A percentile compares a stretch with the other conserved stretches of the same genome.
Conservation (phyloP, 768 basidiomycete genomes). For the Tricholoma saponaceum region DNA sequence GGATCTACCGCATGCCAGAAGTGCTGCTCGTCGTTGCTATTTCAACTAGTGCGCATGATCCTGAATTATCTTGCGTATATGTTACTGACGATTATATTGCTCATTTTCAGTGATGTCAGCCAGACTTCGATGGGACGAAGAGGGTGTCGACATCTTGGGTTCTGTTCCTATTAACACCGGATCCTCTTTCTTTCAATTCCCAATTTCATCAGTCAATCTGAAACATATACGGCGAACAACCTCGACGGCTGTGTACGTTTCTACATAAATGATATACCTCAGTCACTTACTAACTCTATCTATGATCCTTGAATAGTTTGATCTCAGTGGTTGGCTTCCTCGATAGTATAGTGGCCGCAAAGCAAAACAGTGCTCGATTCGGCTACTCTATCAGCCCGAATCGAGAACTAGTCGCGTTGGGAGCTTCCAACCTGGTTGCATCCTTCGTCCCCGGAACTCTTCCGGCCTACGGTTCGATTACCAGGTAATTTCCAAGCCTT, state of each 20-base stretch:
- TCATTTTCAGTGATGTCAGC: constrained; percentile 63
- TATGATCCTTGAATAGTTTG: constrained; percentile 36
- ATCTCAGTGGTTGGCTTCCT: constrained; percentile 87
- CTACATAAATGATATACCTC: neutral
- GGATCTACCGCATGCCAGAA: constrained; percentile 82
- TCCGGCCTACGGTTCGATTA: constrained; percentile 91
- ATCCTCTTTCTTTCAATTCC: constrained; percentile 65
- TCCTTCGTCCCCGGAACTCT: constrained; percentile 87
- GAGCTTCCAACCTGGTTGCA: constrained; percentile 72
- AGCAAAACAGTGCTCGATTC: constrained; percentile 83
- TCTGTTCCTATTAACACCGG: constrained; percentile 62
- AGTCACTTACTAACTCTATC: neutral
- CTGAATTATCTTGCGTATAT: neutral
- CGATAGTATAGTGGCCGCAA: constrained; percentile 93
- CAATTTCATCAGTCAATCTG: constrained; percentile 55
- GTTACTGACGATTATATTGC: neutral
- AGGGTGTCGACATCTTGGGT: constrained; percentile 84
- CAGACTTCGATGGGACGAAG: constrained; percentile 66
- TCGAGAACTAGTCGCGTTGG: constrained; percentile 91
- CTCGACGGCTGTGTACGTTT: constrained; percentile 71
- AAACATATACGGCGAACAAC: constrained; percentile 76
- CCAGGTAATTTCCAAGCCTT: constrained; percentile 47
- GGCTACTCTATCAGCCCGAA: constrained; percentile 91
- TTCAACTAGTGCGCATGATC: constrained; percentile 62
- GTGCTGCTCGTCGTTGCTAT: constrained; percentile 83